Evolutionary conservation across 495 filamentous ascomycete genomes (phyloP), one percentile per base, ranked within the genome.

Genomic region (Niebla homalea): DNA sequence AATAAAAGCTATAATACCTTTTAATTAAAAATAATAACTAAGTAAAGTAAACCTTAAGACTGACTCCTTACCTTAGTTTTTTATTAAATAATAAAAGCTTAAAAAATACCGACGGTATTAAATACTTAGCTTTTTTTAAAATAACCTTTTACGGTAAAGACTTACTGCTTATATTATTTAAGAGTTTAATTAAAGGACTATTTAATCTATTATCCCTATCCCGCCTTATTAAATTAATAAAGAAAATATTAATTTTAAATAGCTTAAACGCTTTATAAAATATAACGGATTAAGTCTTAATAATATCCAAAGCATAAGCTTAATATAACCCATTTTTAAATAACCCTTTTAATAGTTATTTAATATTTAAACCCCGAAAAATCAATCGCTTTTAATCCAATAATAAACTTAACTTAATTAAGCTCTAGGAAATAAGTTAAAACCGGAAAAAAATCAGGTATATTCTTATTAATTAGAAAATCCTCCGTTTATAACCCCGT

Each of bases 231-330:
- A 16, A 40, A 20, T 20, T 16, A 40, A 40, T 40, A 16, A 20
- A 20, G 38, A 40, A 16, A 16, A 40, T 16, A 20, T 20, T 40
- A 40, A 60, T 32, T 39, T 46, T 52, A 21, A 19, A 46, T 12
- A 51, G 20, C 57, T 61, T 20, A 53, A 58, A 37, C 56, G 54
- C 42, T 62, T 61, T 51, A 54, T 50, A 44, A 60, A 59, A 55
- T 37, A 58, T 47, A 62, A 56, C 38, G 59, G 59, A 44, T 57
- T 49, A 43, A 51, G 43, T 35, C 53, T 64, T 42, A n/a, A 16
- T 48, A 29, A 60, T 36, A 46, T 40, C 11, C 11, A 20, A 40
- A 20, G 37, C 3, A 20, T 40, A 40, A 40, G 37, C 19, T 40
- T 4, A 4, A 40, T 20, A 40, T 20, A 40, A 40, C 11, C 37